Evolutionary conservation across 768 basidiomycete species (phyloP).

Genomic region (Auricularia sp.): DNA sequence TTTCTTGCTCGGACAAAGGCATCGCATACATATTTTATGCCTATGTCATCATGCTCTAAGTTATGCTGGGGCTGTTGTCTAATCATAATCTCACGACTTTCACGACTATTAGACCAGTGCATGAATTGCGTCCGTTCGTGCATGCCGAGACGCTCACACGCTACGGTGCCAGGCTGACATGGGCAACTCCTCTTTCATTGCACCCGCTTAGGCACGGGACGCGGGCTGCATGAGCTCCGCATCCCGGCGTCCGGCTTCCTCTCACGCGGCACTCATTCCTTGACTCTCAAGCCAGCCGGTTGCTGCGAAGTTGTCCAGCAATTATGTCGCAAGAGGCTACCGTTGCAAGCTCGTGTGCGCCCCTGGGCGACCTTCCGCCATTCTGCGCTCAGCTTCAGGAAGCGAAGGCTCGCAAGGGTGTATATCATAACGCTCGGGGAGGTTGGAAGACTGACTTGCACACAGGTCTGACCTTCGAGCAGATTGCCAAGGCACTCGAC

Average conservation of each 20-base stretch:
- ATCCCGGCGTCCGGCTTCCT: too few relatives aligned
- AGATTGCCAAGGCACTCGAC: conserved; percentile 52
- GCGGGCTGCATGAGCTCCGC: not conserved
- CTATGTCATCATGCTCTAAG: not conserved
- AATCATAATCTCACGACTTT: not conserved
- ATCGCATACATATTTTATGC: not conserved
- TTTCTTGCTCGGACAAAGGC: not conserved
- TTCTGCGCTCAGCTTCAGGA: conserved; percentile 17
- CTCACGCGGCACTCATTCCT: too few relatives aligned
- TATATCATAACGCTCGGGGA: not conserved
- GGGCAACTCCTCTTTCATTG: not conserved
- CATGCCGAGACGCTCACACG: not conserved
- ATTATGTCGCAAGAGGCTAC: not conserved
- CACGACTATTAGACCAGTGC: not conserved
- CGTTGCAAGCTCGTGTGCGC: not conserved
- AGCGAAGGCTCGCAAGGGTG: conserved; percentile 59
- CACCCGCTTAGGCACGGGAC: not conserved
- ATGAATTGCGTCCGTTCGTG: not conserved
- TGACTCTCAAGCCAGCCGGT: not conserved
- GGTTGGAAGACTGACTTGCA: not conserved
- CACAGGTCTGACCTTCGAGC: conserved; percentile 57
- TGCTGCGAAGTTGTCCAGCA: not conserved
- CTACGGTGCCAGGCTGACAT: too few relatives aligned
- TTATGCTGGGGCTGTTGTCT: not conserved
- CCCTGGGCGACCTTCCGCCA: not conserved